These are phyloP conservation scores for Penicillium sp. DNA, from an alignment of 2,329 filamentous ascomycete species.

Conservation along the genomic window DNA sequence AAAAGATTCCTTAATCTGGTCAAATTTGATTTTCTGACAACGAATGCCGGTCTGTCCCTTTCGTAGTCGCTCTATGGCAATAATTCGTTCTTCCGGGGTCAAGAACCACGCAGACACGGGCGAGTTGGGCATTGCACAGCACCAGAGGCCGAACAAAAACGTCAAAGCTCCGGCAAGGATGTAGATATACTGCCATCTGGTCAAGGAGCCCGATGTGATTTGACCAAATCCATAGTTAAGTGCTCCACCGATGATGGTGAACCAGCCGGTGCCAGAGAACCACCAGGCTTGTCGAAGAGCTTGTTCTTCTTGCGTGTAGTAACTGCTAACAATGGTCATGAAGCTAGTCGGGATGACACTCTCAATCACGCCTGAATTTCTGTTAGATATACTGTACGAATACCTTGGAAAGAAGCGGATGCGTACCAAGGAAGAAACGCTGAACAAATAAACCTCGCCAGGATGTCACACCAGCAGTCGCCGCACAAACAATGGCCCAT, in stretches of 20 bases:
- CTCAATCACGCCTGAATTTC: conserved; percentile 54
- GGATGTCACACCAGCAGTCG: conserved; percentile 64
- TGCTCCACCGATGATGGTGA: conserved; percentile 62
- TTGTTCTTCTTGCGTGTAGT: conserved; percentile 66
- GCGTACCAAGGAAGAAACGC: conserved; percentile 56
- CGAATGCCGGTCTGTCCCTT: conserved; percentile 63
- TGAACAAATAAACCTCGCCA: conserved; percentile 65
- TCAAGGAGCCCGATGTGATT: conserved; percentile 54
- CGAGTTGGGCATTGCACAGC: conserved; percentile 65
- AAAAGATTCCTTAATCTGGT: conserved; percentile 59
- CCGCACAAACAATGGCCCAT: conserved; percentile 67
- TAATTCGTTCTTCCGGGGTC: conserved; percentile 59
- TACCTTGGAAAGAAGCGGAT: not conserved
- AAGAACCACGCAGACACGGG: conserved; percentile 69
- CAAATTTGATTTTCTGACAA: conserved; percentile 59
- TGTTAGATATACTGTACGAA: conserved; percentile 1
- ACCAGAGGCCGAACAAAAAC: conserved; percentile 62
- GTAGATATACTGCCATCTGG: conserved; percentile 70
- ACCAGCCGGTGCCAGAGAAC: conserved; percentile 59
- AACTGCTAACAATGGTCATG: conserved; percentile 62
- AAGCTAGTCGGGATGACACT: conserved; percentile 65
- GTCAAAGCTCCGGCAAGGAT: conserved; percentile 63
- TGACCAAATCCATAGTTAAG: conserved; percentile 69
- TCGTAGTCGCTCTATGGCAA: conserved; percentile 63
- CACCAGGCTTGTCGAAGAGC: conserved; percentile 65